Conservation (phyloP, 192 early-diverging fungal species). For the Coemansia sp. region DNA sequence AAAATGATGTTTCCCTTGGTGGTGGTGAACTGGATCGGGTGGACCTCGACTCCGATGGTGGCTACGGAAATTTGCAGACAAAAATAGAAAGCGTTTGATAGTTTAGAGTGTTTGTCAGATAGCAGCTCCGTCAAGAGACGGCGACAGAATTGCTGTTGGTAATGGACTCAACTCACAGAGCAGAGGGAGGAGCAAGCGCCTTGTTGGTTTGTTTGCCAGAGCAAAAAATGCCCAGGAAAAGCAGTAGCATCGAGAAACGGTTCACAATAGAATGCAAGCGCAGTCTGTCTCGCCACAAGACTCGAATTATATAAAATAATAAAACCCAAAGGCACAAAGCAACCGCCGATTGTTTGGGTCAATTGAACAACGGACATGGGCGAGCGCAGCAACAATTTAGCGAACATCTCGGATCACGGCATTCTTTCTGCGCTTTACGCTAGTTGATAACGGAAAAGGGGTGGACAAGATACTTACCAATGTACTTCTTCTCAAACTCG, state of each 20-base stretch:
- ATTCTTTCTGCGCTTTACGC: too few relatives aligned
- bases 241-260: neutral
- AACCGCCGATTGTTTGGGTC: neutral
- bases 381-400: neutral
- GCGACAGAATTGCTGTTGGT: too few relatives aligned
- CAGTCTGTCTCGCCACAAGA: neutral
- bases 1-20: constrained; percentile 96
- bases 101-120: too few relatives aligned
- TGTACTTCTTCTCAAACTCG: constrained; percentile 99
- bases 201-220: too few relatives aligned
- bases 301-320: neutral
- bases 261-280: neutral
- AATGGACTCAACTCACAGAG: too few relatives aligned
- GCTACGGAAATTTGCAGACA: constrained; percentile 60
- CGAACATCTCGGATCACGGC: constrained; percentile 5
- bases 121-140: too few relatives aligned
- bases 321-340: neutral
- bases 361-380: neutral
- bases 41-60: constrained; percentile 99
- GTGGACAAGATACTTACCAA: too few relatives aligned
- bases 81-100: constrained; percentile 9
- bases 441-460: neutral
- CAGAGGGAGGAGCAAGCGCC: too few relatives aligned
- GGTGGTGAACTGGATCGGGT: constrained; percentile 96
- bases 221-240: too few relatives aligned